phyloP scores from a whole-genome alignment of 148 eudicot species.

The Euryodendron excelsum region DNA sequence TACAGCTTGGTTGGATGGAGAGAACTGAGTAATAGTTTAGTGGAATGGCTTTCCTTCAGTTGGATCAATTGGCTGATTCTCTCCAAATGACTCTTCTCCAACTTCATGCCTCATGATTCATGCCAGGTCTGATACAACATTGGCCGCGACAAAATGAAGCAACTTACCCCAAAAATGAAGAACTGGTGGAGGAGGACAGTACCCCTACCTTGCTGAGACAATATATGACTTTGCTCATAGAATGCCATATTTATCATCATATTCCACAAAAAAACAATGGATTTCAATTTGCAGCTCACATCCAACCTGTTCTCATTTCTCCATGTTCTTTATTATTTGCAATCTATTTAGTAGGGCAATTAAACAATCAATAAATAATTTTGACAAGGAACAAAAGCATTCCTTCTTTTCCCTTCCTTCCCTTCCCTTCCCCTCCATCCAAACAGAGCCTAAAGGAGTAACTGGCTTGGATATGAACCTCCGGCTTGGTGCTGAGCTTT shows the following conservation, averaged over 20 bases:
- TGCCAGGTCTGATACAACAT: not conserved
- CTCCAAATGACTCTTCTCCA: not conserved
- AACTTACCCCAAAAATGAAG: conserved; percentile 9
- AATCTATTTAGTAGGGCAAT: not conserved
- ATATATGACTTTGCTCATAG: not conserved
- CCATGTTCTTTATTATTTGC: not conserved
- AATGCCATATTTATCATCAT: too few relatives aligned
- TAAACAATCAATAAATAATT: too few relatives aligned
- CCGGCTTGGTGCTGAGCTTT: not conserved
- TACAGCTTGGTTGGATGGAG: conserved; percentile 80
- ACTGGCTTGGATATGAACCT: not conserved
- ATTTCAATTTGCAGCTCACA: not conserved
- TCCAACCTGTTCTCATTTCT: not conserved
- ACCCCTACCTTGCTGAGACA: not conserved
- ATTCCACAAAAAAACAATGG: too few relatives aligned
- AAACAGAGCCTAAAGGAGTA: not conserved
- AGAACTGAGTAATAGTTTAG: conserved; percentile 37
- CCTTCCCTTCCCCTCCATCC: too few relatives aligned
- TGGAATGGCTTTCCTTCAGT: not conserved
- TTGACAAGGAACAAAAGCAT: not conserved
- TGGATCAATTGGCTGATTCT: not conserved
- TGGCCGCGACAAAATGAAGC: not conserved
- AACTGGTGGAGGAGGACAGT: not conserved
- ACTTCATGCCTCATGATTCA: not conserved
- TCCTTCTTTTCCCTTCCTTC: not conserved